Evolutionary conservation across 306 rosid species (phyloP).

Genomic region (Prunus armeniaca): DNA sequence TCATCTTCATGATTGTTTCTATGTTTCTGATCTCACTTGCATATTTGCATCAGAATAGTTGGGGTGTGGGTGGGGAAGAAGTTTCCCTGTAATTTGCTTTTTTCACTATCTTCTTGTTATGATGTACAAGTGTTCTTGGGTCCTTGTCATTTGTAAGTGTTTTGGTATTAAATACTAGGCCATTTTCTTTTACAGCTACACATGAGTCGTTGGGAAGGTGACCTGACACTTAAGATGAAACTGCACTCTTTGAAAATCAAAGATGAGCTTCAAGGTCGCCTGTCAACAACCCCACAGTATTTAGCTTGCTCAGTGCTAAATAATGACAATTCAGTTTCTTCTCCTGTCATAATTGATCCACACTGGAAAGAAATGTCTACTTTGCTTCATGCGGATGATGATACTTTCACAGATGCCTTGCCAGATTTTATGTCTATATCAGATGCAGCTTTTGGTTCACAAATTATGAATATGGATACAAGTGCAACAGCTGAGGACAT

Average conservation of each 20-base stretch:
- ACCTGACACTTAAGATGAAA: conserved; percentile 69
- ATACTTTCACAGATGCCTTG: conserved; percentile 80
- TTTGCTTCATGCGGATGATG: conserved; percentile 65
- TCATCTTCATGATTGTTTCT: not conserved
- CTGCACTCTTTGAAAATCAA: conserved; percentile 83
- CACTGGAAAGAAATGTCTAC: conserved; percentile 44
- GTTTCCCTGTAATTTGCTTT: not conserved
- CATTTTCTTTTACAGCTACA: conserved; percentile 57
- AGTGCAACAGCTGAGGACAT: conserved; percentile 32
- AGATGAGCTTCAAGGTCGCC: conserved; percentile 85
- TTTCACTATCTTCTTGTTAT: not conserved
- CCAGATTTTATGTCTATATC: conserved; percentile 70
- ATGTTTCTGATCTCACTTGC: not conserved
- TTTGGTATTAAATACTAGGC: not conserved
- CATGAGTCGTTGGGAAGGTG: conserved; percentile 55
- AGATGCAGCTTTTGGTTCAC: conserved; percentile 50
- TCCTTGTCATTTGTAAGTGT: not conserved
- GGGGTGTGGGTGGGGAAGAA: not conserved
- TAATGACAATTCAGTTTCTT: conserved; percentile 39
- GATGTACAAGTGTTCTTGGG: not conserved
- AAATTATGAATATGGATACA: conserved; percentile 39
- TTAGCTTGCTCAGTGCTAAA: conserved; percentile 82
- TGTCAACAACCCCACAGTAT: conserved; percentile 59
- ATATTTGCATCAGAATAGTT: not conserved
- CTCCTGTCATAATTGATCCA: conserved; percentile 37